These are phyloP conservation scores for Diplodia sapinea DNA, from an alignment of 2,329 filamentous ascomycete genomes.

Conservation along the genomic window DNA sequence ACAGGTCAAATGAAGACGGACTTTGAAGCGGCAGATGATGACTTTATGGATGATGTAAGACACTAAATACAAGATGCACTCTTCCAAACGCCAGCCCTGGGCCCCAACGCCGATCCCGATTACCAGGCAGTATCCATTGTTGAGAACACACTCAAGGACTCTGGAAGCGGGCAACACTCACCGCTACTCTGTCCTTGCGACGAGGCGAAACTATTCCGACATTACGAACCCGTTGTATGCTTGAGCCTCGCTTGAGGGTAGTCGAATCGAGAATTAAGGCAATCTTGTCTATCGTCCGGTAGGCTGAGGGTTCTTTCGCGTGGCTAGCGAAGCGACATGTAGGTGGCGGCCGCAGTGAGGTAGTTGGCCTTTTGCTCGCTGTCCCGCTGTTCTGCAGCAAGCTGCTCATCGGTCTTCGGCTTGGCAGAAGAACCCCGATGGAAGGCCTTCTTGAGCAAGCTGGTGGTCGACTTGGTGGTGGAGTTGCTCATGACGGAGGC, in stretches of 20 bases:
- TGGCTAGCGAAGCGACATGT: constrained; percentile 11
- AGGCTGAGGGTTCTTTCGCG: not conserved
- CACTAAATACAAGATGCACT: not conserved
- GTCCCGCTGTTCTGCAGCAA: not conserved
- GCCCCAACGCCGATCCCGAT: not conserved
- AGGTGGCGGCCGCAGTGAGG: constrained; percentile 16
- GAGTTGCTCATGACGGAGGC: constrained; percentile 38
- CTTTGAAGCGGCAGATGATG: not conserved
- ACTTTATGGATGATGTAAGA: not conserved
- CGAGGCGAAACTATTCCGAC: not conserved
- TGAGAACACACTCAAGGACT: not conserved
- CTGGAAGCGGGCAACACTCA: not conserved
- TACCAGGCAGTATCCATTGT: not conserved
- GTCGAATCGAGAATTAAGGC: no score
- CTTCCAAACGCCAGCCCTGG: not conserved
- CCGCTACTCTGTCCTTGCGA: not conserved
- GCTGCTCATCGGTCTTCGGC: constrained; percentile 1
- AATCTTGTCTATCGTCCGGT: no score
- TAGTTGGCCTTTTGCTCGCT: constrained; percentile 2
- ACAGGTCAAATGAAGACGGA: not conserved
- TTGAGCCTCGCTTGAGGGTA: not conserved
- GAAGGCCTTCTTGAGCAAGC: constrained; percentile 37
- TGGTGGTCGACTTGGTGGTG: constrained; percentile 37
- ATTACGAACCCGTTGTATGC: not conserved
- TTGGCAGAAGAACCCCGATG: not conserved